Percentiles rank a stretch among this genome's conserved stretches.
Conservation (phyloP, 257 asterid genomes). For the Prunella vulgaris region DNA sequence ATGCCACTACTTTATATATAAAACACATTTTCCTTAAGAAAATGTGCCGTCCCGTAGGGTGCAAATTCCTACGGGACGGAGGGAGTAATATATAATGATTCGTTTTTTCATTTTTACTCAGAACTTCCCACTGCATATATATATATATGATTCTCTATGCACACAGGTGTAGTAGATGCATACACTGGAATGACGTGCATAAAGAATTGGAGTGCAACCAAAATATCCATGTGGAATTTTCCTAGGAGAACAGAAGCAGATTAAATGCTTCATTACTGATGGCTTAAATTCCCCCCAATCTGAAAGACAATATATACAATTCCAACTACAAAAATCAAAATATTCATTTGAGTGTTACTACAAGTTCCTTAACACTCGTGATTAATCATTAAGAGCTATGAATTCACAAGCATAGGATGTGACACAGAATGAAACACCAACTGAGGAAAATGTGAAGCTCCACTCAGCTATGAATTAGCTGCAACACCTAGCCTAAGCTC, state of each 20-base stretch:
- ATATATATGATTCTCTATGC: neutral
- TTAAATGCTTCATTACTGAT: neutral
- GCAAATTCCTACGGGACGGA: too few relatives aligned
- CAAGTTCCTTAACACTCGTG: neutral
- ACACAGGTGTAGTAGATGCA: neutral
- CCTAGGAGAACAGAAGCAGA: constrained; percentile 9
- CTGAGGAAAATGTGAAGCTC: constrained; percentile 1
- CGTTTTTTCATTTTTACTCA: neutral
- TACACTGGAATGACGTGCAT: neutral
- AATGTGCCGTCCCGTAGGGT: too few relatives aligned
- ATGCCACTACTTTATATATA: too few relatives aligned
- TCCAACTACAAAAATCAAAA: constrained; percentile 1
- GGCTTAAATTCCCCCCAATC: neutral
- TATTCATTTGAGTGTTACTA: neutral
- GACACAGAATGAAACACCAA: neutral
- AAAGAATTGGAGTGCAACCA: neutral
- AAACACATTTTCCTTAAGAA: too few relatives aligned
- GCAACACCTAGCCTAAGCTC: neutral
- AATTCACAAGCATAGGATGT: neutral
- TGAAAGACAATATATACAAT: neutral
- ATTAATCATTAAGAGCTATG: neutral
- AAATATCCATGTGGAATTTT: neutral
- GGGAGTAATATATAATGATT: too few relatives aligned
- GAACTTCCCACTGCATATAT: neutral
- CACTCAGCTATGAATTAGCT: neutral